These are phyloP conservation scores for Galerina marginata DNA, from an alignment of 768 basidiomycete species.

Conservation along the genomic window DNA sequence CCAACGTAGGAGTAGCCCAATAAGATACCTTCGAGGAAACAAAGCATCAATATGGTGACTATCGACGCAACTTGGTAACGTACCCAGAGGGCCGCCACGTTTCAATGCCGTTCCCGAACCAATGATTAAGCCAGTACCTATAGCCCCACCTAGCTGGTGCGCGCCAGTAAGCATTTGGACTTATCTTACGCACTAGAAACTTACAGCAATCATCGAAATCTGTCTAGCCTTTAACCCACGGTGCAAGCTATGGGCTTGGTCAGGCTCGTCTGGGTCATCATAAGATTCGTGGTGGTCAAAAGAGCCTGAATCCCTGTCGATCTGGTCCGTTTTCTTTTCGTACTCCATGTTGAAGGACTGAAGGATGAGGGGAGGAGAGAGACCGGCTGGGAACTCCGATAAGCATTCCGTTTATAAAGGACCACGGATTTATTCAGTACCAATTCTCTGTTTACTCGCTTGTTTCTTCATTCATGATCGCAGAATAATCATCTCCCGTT, in stretches of 20 bases:
- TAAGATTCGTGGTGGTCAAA: conserved; percentile 25
- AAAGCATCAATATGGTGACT: conserved; percentile 1
- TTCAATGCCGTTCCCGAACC: conserved; percentile 63
- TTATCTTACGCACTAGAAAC: conserved; percentile 6
- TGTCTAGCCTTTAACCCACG: conserved; percentile 57
- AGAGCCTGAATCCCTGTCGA: conserved; percentile 20
- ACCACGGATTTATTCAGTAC: conserved; percentile 6
- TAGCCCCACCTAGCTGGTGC: conserved; percentile 50
- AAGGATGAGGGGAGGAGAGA: background rate
- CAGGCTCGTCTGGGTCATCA: conserved; percentile 38
- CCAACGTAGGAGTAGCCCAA: conserved; percentile 56
- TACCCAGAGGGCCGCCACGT: conserved; percentile 59
- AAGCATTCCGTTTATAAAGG: conserved; percentile 7
- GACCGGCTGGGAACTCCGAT: background rate
- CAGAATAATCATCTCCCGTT: background rate
- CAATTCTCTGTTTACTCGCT: too few species aligned
- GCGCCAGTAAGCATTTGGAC: too few species aligned
- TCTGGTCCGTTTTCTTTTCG: conserved; percentile 27
- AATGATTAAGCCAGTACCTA: conserved; percentile 62
- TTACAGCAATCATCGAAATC: conserved; percentile 61
- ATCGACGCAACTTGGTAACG: conserved; percentile 4
- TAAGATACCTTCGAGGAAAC: conserved; percentile 29
- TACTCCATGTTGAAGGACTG: conserved; percentile 22
- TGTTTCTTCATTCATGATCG: background rate
- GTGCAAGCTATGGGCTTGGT: conserved; percentile 44